phyloP scores from a whole-genome alignment of 768 basidiomycete genomes.

The Rhizopogon salebrosus region DNA sequence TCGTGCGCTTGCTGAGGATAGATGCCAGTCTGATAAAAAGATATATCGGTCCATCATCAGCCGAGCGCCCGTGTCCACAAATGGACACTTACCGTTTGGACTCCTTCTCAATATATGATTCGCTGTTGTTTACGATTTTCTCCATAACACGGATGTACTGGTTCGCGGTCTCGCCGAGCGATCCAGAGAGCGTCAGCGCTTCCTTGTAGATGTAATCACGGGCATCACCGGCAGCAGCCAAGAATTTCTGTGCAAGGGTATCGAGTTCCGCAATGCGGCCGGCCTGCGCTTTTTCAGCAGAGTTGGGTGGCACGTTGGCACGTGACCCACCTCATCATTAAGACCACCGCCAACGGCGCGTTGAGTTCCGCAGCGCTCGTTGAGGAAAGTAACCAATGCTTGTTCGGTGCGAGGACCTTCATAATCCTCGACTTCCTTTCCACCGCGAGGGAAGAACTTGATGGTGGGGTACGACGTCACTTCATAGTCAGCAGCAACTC shows the following conservation, averaged over 20 bases:
- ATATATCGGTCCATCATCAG: constrained; percentile 6
- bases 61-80: background rate
- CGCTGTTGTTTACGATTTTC: constrained; percentile 67
- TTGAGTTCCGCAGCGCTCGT: constrained; percentile 81
- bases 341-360: constrained; percentile 82
- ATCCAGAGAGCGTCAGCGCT: constrained; percentile 45
- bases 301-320: background rate
- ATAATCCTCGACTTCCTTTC: constrained; percentile 63
- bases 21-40: constrained; percentile 50
- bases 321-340: constrained; percentile 49
- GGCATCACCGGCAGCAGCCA: constrained; percentile 49
- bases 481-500: constrained; percentile 64
- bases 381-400: constrained; percentile 76
- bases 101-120: constrained; percentile 83
- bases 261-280: constrained; percentile 81
- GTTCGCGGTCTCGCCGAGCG: constrained; percentile 49
- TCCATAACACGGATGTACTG: constrained; percentile 92
- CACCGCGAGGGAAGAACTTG: constrained; percentile 85
- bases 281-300: constrained; percentile 44
- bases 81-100: constrained; percentile 55
- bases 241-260: constrained; percentile 68
- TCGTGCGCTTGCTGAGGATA: constrained; percentile 74
- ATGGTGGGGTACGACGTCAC: constrained; percentile 87
- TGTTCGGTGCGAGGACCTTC: constrained; percentile 65
- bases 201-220: constrained; percentile 63